Percentiles rank a stretch among this genome's conserved stretches.
These are phyloP conservation scores for Chalciporus pseudorubinellus DNA, from an alignment of 768 basidiomycete species.

Conservation along the genomic window DNA sequence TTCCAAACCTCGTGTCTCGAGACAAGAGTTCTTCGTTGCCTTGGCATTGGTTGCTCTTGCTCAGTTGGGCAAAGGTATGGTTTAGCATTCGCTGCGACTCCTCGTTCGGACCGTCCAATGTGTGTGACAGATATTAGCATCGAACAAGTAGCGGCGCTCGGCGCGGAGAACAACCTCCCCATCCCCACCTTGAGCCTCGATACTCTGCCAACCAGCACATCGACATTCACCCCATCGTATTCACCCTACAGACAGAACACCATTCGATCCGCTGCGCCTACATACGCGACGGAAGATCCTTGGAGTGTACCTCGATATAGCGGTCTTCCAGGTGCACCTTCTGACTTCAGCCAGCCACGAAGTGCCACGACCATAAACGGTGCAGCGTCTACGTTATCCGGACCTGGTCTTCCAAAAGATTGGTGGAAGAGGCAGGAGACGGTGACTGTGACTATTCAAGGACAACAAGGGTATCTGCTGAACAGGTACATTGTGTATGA, in stretches of 20 bases:
- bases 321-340: constrained; percentile 30
- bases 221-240: constrained; percentile 44
- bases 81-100: constrained; percentile 2
- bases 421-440: constrained; percentile 88
- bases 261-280: constrained; percentile 45
- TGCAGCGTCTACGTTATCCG: constrained; percentile 58
- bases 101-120: not conserved
- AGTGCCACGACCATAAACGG: constrained; percentile 37
- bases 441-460: constrained; percentile 68
- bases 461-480: constrained; percentile 90
- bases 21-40: constrained; percentile 89
- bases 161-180: constrained; percentile 75
- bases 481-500: constrained; percentile 87
- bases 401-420: constrained; percentile 68
- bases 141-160: constrained; percentile 76
- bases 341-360: constrained; percentile 25
- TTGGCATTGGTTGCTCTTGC: constrained; percentile 84
- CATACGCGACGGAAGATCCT: constrained; percentile 65
- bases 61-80: constrained; percentile 75
- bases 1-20: constrained; percentile 75
- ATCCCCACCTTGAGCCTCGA: constrained; percentile 68
- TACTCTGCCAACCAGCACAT: constrained; percentile 51
- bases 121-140: constrained; percentile 63
- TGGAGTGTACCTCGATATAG: constrained; percentile 48
- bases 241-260: constrained; percentile 45